Percentiles rank a stretch among this genome's conserved stretches.
Conservation (phyloP, 495 filamentous ascomycete species). For the Cercophora newfieldiana region DNA sequence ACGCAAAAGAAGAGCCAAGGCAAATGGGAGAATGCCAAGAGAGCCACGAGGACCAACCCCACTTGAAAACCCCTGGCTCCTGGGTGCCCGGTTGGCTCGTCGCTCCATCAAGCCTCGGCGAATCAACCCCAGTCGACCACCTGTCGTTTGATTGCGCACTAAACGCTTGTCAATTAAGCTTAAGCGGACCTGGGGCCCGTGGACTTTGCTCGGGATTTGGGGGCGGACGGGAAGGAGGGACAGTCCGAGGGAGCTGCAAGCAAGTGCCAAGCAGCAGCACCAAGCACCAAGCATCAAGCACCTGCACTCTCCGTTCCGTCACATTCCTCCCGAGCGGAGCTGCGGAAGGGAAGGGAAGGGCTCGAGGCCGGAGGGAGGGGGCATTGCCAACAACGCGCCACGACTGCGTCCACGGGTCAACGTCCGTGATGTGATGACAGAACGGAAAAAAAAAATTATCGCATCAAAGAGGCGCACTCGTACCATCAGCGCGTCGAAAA, state of each 20-base stretch:
- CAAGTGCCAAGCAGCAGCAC: not conserved
- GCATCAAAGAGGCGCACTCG: too few species aligned
- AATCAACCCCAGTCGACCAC: not conserved
- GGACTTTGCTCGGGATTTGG: conserved; percentile 17
- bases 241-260: conserved; percentile 11
- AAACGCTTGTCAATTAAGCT: conserved; percentile 28
- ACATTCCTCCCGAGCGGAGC: not conserved
- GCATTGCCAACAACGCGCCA: too few species aligned
- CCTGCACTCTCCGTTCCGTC: not conserved
- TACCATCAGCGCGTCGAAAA: too few species aligned
- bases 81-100: not conserved
- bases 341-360: too few species aligned
- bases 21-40: too few species aligned
- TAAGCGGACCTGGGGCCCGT: conserved; percentile 21
- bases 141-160: conserved; percentile 27
- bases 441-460: too few species aligned
- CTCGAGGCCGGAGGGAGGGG: too few species aligned
- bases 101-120: not conserved
- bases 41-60: not conserved
- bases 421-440: too few species aligned
- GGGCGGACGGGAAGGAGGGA: conserved; percentile 17
- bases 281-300: too few species aligned
- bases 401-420: too few species aligned
- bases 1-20: not conserved
- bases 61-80: not conserved